phyloP scores from a whole-genome alignment of 2,329 filamentous ascomycete species.

The Exophiala mesophila region DNA sequence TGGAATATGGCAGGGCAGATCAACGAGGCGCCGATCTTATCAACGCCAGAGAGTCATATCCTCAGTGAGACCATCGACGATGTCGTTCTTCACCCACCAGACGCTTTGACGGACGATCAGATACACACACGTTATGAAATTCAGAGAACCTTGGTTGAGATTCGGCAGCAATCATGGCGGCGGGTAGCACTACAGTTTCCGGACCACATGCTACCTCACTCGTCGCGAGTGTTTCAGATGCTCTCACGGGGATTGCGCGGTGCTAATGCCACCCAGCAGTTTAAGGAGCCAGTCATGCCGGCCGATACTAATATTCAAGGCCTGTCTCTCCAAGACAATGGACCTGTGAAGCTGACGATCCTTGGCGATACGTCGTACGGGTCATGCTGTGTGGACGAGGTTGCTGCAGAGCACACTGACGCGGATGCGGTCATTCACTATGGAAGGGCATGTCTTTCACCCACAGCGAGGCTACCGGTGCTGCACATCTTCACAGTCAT shows the following conservation, averaged over 20 bases:
- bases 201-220: conserved; percentile 84
- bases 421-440: conserved; percentile 94
- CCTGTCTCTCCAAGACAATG: conserved; percentile 11
- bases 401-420: conserved; percentile 87
- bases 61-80: conserved; percentile 49
- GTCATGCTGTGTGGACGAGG: conserved; percentile 93
- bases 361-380: conserved; percentile 95
- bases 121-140: conserved; percentile 79
- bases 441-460: conserved; percentile 84
- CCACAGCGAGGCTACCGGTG: conserved; percentile 79
- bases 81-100: conserved; percentile 19
- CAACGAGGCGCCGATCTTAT: conserved; percentile 53
- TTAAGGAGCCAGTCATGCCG: conserved; percentile 2
- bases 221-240: conserved; percentile 69
- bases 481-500: conserved; percentile 84
- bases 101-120: conserved; percentile 58
- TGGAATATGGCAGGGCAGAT: conserved; percentile 29
- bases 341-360: conserved; percentile 61
- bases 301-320: conserved; percentile 6
- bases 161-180: conserved; percentile 65
- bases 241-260: conserved; percentile 51
- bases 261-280: conserved; percentile 1
- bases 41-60: conserved; percentile 58
- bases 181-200: conserved; percentile 92
- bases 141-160: conserved; percentile 68